Percentiles rank a stretch among this genome's conserved stretches.
Conservation (phyloP, 371 early-diverging fungal genomes). For the Rhizopus delemar region DNA sequence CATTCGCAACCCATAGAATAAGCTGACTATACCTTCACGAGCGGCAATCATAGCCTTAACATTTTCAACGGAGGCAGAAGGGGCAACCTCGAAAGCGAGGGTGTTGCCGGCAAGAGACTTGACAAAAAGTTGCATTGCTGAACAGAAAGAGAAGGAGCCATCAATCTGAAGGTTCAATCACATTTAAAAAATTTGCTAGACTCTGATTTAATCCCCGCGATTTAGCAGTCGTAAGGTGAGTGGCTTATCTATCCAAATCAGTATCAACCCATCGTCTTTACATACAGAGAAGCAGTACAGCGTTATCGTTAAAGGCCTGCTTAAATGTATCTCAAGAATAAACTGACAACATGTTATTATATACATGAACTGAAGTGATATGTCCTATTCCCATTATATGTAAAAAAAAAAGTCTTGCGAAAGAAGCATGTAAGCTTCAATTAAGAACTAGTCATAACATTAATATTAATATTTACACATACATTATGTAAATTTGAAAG, state of each 20-base stretch:
- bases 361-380: too few species aligned
- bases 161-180: background rate
- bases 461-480: too few species aligned
- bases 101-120: slow-evolving; percentile 89
- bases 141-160: slow-evolving; percentile 30
- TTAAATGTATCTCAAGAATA: too few species aligned
- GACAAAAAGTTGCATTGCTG: slow-evolving; percentile 83
- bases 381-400: too few species aligned
- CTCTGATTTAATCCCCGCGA: background rate
- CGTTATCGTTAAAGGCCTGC: too few species aligned
- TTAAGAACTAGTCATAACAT: too few species aligned
- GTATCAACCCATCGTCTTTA: too few species aligned
- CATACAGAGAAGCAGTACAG: too few species aligned
- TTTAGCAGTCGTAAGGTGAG: slow-evolving; percentile 15
- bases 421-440: too few species aligned
- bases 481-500: too few species aligned
- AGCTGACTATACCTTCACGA: slow-evolving; percentile 70
- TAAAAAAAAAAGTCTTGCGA: too few species aligned
- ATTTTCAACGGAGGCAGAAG: slow-evolving; percentile 76
- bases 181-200: slow-evolving; percentile 6
- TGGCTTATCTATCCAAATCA: slow-evolving; percentile 10
- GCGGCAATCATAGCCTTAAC: slow-evolving; percentile 91
- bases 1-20: background rate
- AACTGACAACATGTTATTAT: too few species aligned
- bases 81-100: slow-evolving; percentile 82